Percentiles rank a stretch among this genome's conserved stretches.
phyloP scores from a whole-genome alignment of 106 monocot genomes.

The Alisma plantagoaquatica region DNA sequence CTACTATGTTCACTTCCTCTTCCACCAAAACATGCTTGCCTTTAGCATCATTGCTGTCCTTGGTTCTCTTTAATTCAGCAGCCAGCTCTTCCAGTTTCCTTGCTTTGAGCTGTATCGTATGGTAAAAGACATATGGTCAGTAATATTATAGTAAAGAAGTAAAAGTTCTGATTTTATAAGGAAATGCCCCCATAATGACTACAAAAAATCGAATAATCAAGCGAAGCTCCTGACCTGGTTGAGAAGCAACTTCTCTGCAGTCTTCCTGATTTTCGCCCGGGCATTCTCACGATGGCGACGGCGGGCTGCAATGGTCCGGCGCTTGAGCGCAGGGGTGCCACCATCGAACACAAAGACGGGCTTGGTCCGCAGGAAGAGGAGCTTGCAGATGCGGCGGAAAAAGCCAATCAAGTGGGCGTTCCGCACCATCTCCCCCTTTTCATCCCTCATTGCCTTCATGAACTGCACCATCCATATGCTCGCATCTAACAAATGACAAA shows the following conservation, averaged over 20 bases:
- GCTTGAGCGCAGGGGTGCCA: slow-evolving; percentile 85
- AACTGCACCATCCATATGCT: slow-evolving; percentile 99
- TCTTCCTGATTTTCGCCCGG: slow-evolving; percentile 88
- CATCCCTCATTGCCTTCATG: slow-evolving; percentile 98
- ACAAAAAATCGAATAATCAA: too few species aligned
- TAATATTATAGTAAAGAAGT: not conserved
- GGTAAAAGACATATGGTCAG: not conserved
- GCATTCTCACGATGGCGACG: slow-evolving; percentile 80
- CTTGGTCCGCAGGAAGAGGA: slow-evolving; percentile 81
- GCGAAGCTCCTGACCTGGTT: slow-evolving; percentile 38
- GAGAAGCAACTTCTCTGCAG: slow-evolving; percentile 94
- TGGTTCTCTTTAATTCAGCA: slow-evolving; percentile 43
- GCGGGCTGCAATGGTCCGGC: slow-evolving; percentile 74
- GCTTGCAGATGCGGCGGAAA: slow-evolving; percentile 96
- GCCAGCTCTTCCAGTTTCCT: slow-evolving; percentile 86
- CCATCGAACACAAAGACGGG: slow-evolving; percentile 99
- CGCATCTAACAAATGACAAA: slow-evolving; percentile 81
- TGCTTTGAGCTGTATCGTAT: slow-evolving; percentile 46
- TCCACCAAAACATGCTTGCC: slow-evolving; percentile 29
- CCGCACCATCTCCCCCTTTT: slow-evolving; percentile 83
- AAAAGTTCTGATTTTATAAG: too few species aligned
- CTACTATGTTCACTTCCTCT: not conserved
- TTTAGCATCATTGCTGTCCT: slow-evolving; percentile 29
- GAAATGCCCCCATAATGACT: too few species aligned
- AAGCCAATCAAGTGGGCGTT: slow-evolving; percentile 94